Evolutionary conservation across 75 land plant genomes (phyloP).

Genomic region (Pinus tabuliformis): DNA sequence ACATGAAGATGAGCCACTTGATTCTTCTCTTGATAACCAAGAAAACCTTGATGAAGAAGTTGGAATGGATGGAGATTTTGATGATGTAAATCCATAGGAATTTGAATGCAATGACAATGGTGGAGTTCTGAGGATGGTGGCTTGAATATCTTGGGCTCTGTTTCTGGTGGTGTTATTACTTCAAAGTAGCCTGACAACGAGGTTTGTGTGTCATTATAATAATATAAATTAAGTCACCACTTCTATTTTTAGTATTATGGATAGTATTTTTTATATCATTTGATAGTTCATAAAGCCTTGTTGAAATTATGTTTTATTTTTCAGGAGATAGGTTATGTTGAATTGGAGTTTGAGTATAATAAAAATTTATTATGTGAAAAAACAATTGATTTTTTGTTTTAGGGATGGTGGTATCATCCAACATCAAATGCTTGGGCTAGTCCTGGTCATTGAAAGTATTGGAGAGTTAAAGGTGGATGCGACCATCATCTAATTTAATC

Average conservation of each 20-base stretch:
- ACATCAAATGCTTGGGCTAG: conserved; percentile 94
- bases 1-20: not conserved
- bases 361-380: conserved; percentile 32
- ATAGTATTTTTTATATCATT: not conserved
- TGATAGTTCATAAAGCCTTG: not conserved
- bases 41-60: conserved; percentile 13
- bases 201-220: not conserved
- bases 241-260: not conserved
- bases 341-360: conserved; percentile 3
- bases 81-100: not conserved
- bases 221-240: not conserved
- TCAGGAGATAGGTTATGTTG: conserved; percentile 8
- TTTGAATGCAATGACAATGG: not conserved
- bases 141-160: not conserved
- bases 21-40: conserved; percentile 4
- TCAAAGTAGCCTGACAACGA: not conserved
- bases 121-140: not conserved
- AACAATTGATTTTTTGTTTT: conserved; percentile 50
- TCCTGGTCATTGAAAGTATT: conserved; percentile 92
- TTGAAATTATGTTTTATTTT: not conserved
- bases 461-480: conserved; percentile 69
- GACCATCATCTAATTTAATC: conserved; percentile 30
- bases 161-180: not conserved
- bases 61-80: conserved; percentile 1
- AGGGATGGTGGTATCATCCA: conserved; percentile 51